phyloP scores from a whole-genome alignment of 305 asterid genomes.

The Stenogyne calaminthoides region DNA sequence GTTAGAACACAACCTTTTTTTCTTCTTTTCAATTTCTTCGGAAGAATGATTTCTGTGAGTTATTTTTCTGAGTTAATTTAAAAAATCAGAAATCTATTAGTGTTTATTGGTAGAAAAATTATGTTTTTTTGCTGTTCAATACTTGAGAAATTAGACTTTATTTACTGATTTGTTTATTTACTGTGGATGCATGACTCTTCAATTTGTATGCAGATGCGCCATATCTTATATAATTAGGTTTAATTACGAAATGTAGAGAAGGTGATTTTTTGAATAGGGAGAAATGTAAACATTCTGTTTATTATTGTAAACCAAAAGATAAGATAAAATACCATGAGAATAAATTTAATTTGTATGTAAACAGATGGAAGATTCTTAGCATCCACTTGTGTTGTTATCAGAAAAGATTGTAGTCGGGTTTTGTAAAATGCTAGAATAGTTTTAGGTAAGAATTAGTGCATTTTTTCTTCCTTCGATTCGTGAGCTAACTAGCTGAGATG shows the following conservation, averaged over 20 bases:
- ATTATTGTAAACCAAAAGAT: too few relatives aligned
- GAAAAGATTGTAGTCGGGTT: not conserved
- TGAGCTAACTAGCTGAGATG: slow-evolving; percentile 11
- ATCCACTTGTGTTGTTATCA: not conserved
- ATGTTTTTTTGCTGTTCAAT: too few relatives aligned
- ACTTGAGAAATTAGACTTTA: too few relatives aligned
- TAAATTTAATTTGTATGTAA: too few relatives aligned
- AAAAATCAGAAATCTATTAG: not conserved
- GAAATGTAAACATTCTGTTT: too few relatives aligned
- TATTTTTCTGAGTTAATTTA: not conserved
- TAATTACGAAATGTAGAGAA: not conserved
- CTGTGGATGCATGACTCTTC: not conserved
- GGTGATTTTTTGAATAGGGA: too few relatives aligned
- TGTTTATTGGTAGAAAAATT: not conserved
- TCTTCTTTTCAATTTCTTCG: not conserved
- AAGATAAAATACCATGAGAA: too few relatives aligned
- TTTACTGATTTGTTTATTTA: too few relatives aligned
- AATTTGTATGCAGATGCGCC: not conserved
- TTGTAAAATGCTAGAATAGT: not conserved
- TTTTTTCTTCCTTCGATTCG: not conserved
- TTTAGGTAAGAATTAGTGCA: not conserved
- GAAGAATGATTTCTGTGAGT: not conserved
- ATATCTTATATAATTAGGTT: not conserved
- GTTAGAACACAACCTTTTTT: too few relatives aligned
- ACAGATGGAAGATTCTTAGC: not conserved